phyloP scores from a whole-genome alignment of 805 yeast species.

The Wickerhamomyces xylosicus region DNA sequence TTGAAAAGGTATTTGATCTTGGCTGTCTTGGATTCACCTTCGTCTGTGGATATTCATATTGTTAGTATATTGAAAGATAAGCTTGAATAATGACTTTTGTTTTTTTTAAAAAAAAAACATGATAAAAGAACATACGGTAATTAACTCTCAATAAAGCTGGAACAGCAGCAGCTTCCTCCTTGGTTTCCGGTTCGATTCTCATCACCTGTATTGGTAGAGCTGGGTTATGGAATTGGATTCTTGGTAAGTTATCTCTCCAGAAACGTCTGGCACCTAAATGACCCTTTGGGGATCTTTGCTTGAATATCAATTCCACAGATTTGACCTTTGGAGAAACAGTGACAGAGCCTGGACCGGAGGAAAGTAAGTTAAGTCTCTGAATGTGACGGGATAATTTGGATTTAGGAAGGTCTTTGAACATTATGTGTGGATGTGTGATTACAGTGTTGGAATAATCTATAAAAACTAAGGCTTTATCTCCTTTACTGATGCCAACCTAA shows the following conservation, averaged over 20 bases:
- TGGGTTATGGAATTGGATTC: conserved; percentile 80
- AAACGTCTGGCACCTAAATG: conserved; percentile 64
- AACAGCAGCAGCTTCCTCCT: conserved; percentile 28
- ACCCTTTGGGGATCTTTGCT: conserved; percentile 35
- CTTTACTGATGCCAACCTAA: too few species aligned
- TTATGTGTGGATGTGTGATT: neutral
- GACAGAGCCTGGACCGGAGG: conserved; percentile 35
- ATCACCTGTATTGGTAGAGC: conserved; percentile 47
- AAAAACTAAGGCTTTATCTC: too few species aligned
- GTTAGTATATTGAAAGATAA: neutral
- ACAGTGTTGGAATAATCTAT: too few species aligned
- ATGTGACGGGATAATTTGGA: conserved; percentile 36
- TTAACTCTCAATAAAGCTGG: conserved; percentile 37
- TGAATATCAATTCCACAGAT: conserved; percentile 43
- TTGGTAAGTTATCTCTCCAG: conserved; percentile 67
- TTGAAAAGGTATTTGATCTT: conserved; percentile 44
- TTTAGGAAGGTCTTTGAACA: conserved; percentile 24
- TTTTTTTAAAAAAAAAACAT: too few species aligned
- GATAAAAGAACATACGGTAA: conserved; percentile 15
- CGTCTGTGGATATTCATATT: too few species aligned
- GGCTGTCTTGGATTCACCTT: conserved; percentile 30
- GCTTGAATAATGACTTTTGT: neutral
- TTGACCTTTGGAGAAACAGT: conserved; percentile 26
- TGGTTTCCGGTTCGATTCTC: conserved; percentile 33
- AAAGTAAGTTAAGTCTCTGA: conserved; percentile 37